Conservation (phyloP, 2,329 filamentous ascomycete genomes). For the Aspergillus bombycis region DNA sequence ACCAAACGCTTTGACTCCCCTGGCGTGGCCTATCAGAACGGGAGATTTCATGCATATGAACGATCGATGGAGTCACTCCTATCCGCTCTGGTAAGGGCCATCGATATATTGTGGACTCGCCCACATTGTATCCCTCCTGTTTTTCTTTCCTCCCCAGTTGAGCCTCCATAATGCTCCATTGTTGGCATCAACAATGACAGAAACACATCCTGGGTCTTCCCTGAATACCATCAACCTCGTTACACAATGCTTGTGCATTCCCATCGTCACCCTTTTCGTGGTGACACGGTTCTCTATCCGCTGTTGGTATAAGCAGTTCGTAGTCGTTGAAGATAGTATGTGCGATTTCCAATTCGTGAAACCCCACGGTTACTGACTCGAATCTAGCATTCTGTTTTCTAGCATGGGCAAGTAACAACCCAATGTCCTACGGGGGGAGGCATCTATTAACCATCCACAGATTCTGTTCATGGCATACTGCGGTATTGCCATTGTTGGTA, state of each 20-base stretch:
- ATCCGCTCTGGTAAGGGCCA: neutral
- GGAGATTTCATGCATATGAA: neutral
- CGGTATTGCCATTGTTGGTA: slow-evolving; percentile 31
- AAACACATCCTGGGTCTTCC: slow-evolving; percentile 29
- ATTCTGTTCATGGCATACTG: slow-evolving; percentile 40
- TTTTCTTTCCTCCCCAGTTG: neutral
- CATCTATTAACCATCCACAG: slow-evolving; percentile 14
- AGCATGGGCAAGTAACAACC: slow-evolving; percentile 25
- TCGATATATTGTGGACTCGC: slow-evolving; percentile 5
- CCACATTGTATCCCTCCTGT: neutral
- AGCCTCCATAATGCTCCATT: slow-evolving; percentile 11
- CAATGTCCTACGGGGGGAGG: neutral
- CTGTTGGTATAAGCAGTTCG: slow-evolving; percentile 33
- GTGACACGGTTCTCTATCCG: slow-evolving; percentile 35
- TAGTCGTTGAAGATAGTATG: slow-evolving; percentile 40
- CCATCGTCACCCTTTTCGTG: slow-evolving; percentile 37
- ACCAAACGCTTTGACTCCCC: neutral
- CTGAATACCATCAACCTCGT: slow-evolving; percentile 37
- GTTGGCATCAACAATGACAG: slow-evolving; percentile 21
- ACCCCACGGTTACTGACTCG: slow-evolving; percentile 13
- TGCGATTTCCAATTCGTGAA: neutral
- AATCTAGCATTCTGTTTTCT: slow-evolving; percentile 16
- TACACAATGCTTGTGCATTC: slow-evolving; percentile 41
- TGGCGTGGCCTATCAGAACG: neutral
- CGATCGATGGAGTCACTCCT: neutral